Evolutionary conservation across 2,329 filamentous ascomycete species (phyloP).

Genomic region (Epichloe sibirici): DNA sequence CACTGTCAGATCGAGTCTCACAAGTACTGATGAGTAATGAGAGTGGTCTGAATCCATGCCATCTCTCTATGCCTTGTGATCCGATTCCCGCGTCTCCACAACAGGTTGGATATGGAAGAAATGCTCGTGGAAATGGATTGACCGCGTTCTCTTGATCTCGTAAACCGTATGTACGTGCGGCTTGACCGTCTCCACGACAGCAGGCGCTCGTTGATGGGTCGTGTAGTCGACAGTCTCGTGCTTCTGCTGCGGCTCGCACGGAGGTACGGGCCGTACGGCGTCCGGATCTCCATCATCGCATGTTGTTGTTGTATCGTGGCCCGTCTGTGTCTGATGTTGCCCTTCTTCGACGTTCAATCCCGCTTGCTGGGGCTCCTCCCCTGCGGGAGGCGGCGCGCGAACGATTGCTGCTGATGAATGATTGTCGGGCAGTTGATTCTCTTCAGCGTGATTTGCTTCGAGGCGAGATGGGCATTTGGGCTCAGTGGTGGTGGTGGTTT

Average conservation of each 20-base stretch:
- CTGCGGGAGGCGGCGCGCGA: background rate
- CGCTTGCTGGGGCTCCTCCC: background rate
- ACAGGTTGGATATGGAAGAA: constrained; percentile 1
- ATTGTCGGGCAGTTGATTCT: background rate
- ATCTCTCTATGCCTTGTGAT: background rate
- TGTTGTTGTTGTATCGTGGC: background rate
- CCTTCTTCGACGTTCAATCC: background rate
- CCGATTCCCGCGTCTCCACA: background rate
- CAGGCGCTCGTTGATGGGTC: background rate
- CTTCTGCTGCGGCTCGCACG: background rate
- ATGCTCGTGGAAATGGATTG: constrained; percentile 5
- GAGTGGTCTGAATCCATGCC: background rate
- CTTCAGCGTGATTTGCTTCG: background rate
- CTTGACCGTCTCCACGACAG: background rate
- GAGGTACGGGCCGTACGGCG: no score
- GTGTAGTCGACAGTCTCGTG: background rate
- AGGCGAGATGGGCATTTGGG: background rate
- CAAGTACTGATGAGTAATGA: background rate
- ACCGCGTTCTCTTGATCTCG: background rate
- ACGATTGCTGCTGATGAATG: background rate
- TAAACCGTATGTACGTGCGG: constrained; percentile 4
- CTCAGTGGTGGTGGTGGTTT: background rate
- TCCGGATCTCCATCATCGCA: no score
- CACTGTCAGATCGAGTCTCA: background rate
- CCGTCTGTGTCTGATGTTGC: background rate